Evolutionary conservation across 1,284 basidiomycete species (phyloP), one percentile per base, ranked within the genome.

Genomic region (Tranzscheliella williamsii): DNA sequence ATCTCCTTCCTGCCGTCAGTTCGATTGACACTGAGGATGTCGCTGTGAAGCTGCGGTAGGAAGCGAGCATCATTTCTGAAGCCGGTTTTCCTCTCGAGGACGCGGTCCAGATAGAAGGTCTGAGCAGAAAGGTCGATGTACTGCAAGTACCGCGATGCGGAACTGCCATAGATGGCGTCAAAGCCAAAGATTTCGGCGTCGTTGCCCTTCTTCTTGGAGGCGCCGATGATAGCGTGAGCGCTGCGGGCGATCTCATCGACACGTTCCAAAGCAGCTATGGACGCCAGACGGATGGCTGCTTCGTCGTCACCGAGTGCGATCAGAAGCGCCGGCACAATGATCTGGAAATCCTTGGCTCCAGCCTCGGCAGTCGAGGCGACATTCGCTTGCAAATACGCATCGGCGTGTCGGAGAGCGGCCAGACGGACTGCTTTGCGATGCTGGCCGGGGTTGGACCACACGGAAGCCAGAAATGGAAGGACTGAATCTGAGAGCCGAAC

Each of bases 91-190:
- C 69, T 44, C 37, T 57, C 63, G 11, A 65, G 92, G 78, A 23
- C 81, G 23, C 48, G 80, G 32, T 81, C 79, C 23, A 89, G 78
- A 76, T 94, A 95, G 55, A 80, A 81, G 40, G 81, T 81, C 37
- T 88, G 80, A 70, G 94, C 90, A 1, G 81, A 79, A 64, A 85
- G 84, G 56, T 90, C 87, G 26, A 94, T 80, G 67, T 91, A 90
- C 78, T 93, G 89, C 34, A 95, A 55, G 23, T 58, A 33, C 8
- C 46, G 47, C 5, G 86, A 86, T 11, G 43, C 35, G 24, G 78
- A 80, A 4, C 79, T 49, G 2, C 91, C 92, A 75, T 96, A 96
- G 39, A 95, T 83, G 1, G 81, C 81, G 69, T 95, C 91, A 64
- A 88, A 85, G 7, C 85, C 89, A 78, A 92, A 95, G 1, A 95